These are phyloP conservation scores for Coleophoma cylindrospora DNA, from an alignment of 2,329 filamentous ascomycete genomes.

Conservation along the genomic window DNA sequence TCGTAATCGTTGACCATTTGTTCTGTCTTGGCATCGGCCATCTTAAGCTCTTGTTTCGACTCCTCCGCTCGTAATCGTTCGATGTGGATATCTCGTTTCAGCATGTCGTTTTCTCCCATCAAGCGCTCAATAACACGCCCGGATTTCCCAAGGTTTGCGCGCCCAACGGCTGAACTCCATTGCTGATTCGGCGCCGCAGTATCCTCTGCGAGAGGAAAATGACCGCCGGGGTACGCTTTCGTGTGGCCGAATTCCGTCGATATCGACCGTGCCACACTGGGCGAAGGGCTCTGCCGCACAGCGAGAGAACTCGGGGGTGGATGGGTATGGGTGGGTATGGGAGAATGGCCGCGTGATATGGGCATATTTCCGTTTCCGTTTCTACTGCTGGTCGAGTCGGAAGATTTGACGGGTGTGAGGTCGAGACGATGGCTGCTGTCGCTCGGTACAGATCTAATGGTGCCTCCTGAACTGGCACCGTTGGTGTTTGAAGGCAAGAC, in stretches of 20 bases:
- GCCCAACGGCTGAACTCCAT: constrained; percentile 66
- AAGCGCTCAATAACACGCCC: constrained; percentile 76
- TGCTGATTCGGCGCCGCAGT: constrained; percentile 10
- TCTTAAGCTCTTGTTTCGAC: constrained; percentile 60
- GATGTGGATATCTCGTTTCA: constrained; percentile 68
- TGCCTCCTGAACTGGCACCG: constrained; percentile 5
- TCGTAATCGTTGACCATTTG: constrained; percentile 65
- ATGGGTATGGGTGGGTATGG: constrained; percentile 4
- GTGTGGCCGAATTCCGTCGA: constrained; percentile 25
- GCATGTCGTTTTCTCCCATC: constrained; percentile 72
- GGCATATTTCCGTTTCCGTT: constrained; percentile 13
- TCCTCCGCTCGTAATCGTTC: constrained; percentile 64
- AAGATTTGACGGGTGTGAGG: constrained; percentile 3
- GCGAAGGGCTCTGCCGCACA: constrained; percentile 15
- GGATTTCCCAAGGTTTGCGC: constrained; percentile 68
- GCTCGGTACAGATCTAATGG: constrained; percentile 23
- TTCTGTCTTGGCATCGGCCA: constrained; percentile 69
- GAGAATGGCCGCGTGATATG: constrained; percentile 12
- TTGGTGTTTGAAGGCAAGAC: constrained; percentile 4
- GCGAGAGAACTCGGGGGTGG: constrained; percentile 13
- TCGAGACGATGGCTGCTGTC: constrained; percentile 5
- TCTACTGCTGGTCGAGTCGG: constrained; percentile 8
- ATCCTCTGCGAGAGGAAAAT: constrained; percentile 13
- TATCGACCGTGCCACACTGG: constrained; percentile 18
- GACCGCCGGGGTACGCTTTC: constrained; percentile 12